phyloP scores from a whole-genome alignment of 148 eudicot species.

The Bassia scoparia region DNA sequence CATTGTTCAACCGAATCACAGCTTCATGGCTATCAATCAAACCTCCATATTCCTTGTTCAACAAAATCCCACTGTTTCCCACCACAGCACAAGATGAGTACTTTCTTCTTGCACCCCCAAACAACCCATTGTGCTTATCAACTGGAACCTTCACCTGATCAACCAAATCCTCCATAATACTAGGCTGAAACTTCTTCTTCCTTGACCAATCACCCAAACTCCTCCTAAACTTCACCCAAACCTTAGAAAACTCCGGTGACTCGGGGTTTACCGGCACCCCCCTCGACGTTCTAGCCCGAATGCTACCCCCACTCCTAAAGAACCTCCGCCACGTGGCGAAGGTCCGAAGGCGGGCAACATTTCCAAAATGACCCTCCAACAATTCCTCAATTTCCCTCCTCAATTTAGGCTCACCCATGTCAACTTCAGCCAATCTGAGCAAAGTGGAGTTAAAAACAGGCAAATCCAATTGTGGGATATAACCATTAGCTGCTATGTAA shows the following conservation, averaged over 20 bases:
- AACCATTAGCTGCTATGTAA: slow-evolving; percentile 10
- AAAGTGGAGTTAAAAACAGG: slow-evolving; percentile 51
- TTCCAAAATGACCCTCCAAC: slow-evolving; percentile 43
- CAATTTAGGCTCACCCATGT: slow-evolving; percentile 40
- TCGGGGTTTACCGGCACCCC: slow-evolving; percentile 37
- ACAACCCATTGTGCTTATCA: slow-evolving; percentile 30
- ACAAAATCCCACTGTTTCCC: slow-evolving; percentile 88
- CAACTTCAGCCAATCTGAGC: slow-evolving; percentile 50
- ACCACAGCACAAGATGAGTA: slow-evolving; percentile 84
- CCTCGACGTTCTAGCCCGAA: slow-evolving; percentile 33
- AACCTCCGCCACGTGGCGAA: slow-evolving; percentile 44
- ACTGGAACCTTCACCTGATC: slow-evolving; percentile 33
- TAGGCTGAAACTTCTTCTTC: slow-evolving; percentile 38
- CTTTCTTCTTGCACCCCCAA: slow-evolving; percentile 14
- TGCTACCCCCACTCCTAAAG: slow-evolving; percentile 22
- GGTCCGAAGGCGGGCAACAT: slow-evolving; percentile 33
- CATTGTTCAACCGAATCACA: slow-evolving; percentile 83
- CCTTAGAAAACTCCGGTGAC: slow-evolving; percentile 39
- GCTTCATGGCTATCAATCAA: slow-evolving; percentile 63
- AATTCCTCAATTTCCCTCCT: slow-evolving; percentile 49
- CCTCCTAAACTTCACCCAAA: slow-evolving; percentile 40
- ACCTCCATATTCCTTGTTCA: slow-evolving; percentile 47
- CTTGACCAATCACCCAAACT: slow-evolving; percentile 55
- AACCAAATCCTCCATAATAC: slow-evolving; percentile 46
- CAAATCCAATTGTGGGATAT: slow-evolving; percentile 23